Evolutionary conservation across 2,329 filamentous ascomycete species (phyloP).

Genomic region (Celoporthe dispersa): DNA sequence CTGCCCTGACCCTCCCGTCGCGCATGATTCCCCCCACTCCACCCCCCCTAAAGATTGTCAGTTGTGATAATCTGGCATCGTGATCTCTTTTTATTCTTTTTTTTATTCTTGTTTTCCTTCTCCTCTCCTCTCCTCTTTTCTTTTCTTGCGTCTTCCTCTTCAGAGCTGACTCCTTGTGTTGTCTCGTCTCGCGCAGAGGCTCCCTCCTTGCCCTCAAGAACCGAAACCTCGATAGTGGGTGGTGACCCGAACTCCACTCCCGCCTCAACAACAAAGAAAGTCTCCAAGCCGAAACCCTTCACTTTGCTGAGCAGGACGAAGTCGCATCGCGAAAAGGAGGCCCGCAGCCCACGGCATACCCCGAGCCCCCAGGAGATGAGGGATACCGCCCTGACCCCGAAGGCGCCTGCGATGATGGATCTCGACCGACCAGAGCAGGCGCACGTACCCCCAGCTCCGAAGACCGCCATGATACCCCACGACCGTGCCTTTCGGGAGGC

Average conservation of each 20-base stretch:
- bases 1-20: neutral
- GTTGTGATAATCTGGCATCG: neutral
- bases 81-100: neutral
- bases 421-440: slow-evolving; percentile 44
- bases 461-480: slow-evolving; percentile 65
- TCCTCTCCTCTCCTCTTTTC: neutral
- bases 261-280: slow-evolving; percentile 44
- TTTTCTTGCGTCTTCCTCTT: neutral
- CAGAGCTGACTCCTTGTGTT: slow-evolving; percentile 21
- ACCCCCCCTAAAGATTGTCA: neutral
- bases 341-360: slow-evolving; percentile 35
- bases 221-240: slow-evolving; percentile 57
- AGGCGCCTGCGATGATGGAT: slow-evolving; percentile 36
- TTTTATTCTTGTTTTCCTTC: too few relatives aligned
- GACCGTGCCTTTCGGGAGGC: slow-evolving; percentile 72
- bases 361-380: slow-evolving; percentile 42
- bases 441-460: slow-evolving; percentile 51
- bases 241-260: slow-evolving; percentile 43
- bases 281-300: slow-evolving; percentile 59
- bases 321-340: slow-evolving; percentile 57
- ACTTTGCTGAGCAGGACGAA: slow-evolving; percentile 55
- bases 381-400: slow-evolving; percentile 32
- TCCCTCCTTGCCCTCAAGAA: slow-evolving; percentile 51
- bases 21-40: neutral
- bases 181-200: slow-evolving; percentile 38